Base-by-base conservation (phyloP, 495 filamentous ascomycete species). In the Penicillium waksmanii region DNA sequence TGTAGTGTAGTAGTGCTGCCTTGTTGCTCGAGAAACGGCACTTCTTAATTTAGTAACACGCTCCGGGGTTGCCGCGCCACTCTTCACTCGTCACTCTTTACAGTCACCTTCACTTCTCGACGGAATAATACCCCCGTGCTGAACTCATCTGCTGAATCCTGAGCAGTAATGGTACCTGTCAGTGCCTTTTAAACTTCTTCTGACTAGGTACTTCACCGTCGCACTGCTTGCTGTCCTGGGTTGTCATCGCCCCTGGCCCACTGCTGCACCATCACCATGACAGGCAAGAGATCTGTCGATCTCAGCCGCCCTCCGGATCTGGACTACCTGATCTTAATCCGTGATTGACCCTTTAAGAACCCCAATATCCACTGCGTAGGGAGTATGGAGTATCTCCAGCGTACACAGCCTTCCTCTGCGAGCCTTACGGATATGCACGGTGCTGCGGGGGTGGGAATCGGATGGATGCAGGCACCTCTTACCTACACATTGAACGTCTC, bases 41-140 rank as follows among this genome's bases (percentile, higher is more conserved):
- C 10, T 40, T 40, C 42, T 44, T 44, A 44, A 44, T 44, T 44
- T 44, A 44, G 42, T 19, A 44, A 44, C 42, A 44, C 17, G 15
- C 42, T 9, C 42, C 17, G 15, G 3, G 15, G 13, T 1, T 44
- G 42, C 15, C 42, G 17, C 42, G n/a, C 42, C 42, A 9, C 42
- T 17, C 42, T 44, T 43, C 42, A 2, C 23, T 23, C n/a, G n/a
- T n/a, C n/a, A n/a, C n/a, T n/a, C n/a, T n/a, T n/a, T n/a, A n/a
- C n/a, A n/a, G n/a, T n/a, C n/a, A 36, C 8, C 35, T 11, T 36
- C 35, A 36, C 35, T n/a, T n/a, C n/a, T n/a, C n/a, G n/a, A n/a
- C n/a, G 5, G 27, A 31, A 9, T 6, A 31, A 9, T 31, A 31
- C 27, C 27, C 27, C 27, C 27, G 27, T 31, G 27, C 8, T 8